Evolutionary conservation across 768 basidiomycete species (phyloP), one percentile per base, ranked within the genome.

Genomic region (Myochromella boudieri): DNA sequence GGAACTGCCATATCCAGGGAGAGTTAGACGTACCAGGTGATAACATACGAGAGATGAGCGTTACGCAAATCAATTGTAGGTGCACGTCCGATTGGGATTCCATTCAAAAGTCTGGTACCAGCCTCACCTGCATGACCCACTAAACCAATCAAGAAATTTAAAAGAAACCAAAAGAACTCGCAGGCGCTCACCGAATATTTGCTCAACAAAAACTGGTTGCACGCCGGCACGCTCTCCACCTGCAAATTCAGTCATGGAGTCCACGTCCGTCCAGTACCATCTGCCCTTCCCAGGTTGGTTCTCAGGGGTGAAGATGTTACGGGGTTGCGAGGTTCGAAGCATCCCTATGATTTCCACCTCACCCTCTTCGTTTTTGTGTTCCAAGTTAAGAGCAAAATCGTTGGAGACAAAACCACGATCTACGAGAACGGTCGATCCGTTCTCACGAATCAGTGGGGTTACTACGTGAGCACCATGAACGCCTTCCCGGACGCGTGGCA

Each of bases 191-290:
- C 95, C 84, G 58, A 95, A 97, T 37, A 97, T 87, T 58, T 89
- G 83, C 62, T 99, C 95, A 3, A 97, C 71, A 50, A 91, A 81
- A 0, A 98, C 92, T 25, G 91, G 88, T 59, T 95, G 94, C 1
- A 95, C 85, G 33, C 76, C 72, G 15, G 78, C 80, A 5, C 68
- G 61, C 46, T 83, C 79, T 1, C 91, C 92, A 12, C 92, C 93
- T 14, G 82, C 84, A 53, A 75, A 77, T 40, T 84, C 74, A 6
- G 86, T 82, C 84, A 99, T 92, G 20, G 81, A 77, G 14, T 80
- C 76, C 5, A 93, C 76, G 61, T 98, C 92, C 15, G 81, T 80
- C 89, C 93, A 99, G 58, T 90, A 92, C 95, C 95, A 99, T 63
- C 84, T 79, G 9, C 87, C 85, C 42, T 80, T 75, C 37, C 77